Conservation (phyloP, 192 early-diverging fungal species). For the Coemansia sp. region DNA sequence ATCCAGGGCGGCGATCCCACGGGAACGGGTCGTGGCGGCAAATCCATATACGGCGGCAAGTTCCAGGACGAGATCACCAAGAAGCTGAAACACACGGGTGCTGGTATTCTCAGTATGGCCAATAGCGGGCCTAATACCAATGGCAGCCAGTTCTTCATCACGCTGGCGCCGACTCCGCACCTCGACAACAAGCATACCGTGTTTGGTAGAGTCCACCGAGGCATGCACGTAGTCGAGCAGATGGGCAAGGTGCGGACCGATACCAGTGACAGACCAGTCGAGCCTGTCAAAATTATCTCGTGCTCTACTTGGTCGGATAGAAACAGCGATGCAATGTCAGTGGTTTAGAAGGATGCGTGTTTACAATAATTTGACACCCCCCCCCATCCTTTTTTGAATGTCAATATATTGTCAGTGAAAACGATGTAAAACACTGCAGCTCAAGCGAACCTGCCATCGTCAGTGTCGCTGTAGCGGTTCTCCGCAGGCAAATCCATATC, state of each 20-base stretch:
- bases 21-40: constrained; percentile 90
- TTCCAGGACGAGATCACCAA: constrained; percentile 75
- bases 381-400: too few relatives aligned
- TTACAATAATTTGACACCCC: background rate
- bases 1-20: too few relatives aligned
- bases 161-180: constrained; percentile 71
- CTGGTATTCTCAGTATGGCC: constrained; percentile 94
- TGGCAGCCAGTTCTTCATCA: constrained; percentile 76
- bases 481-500: background rate
- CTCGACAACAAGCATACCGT: constrained; percentile 89
- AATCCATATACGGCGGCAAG: constrained; percentile 66
- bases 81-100: constrained; percentile 75
- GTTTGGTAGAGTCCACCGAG: constrained; percentile 87
- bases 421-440: background rate
- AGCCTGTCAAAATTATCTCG: constrained; percentile 19
- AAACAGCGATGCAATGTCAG: background rate
- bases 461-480: background rate
- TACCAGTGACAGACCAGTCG: constrained; percentile 61
- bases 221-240: constrained; percentile 74
- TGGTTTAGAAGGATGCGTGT: background rate
- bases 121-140: constrained; percentile 95
- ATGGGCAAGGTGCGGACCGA: constrained; percentile 77
- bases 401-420: too few relatives aligned
- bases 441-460: background rate
- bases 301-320: too few relatives aligned